phyloP scores from a whole-genome alignment of 2,329 filamentous ascomycete genomes.

The Didymella arachidicola region DNA sequence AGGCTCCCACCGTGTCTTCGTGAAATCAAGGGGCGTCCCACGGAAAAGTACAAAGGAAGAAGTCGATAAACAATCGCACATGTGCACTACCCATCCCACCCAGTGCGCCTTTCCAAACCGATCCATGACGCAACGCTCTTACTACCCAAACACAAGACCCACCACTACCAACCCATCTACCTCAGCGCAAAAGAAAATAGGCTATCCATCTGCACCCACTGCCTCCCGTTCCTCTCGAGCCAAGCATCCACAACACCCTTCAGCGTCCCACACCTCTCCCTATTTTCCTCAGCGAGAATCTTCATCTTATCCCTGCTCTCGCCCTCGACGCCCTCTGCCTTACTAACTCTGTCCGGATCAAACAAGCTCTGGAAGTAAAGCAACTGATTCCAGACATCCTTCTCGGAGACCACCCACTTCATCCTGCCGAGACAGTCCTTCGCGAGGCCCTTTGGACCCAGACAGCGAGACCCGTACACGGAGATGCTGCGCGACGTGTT shows the following conservation, averaged over 20 bases:
- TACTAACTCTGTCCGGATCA: constrained; percentile 83
- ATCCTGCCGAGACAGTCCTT: constrained; percentile 86
- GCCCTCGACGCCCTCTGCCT: constrained; percentile 57
- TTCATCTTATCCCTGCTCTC: constrained; percentile 62
- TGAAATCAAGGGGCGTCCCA: too few species aligned
- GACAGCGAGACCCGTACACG: constrained; percentile 88
- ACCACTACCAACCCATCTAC: background rate
- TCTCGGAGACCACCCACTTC: constrained; percentile 86
- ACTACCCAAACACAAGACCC: too few species aligned
- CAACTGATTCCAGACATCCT: constrained; percentile 92
- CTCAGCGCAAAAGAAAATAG: constrained; percentile 72
- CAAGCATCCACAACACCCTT: constrained; percentile 82
- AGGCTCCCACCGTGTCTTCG: too few species aligned
- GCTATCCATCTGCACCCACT: constrained; percentile 93
- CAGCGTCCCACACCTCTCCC: constrained; percentile 76
- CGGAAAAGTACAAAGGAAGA: background rate
- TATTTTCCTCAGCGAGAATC: constrained; percentile 83
- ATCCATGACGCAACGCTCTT: too few species aligned
- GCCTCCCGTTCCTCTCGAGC: constrained; percentile 85
- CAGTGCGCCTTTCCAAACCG: too few species aligned
- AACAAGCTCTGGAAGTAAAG: constrained; percentile 85
- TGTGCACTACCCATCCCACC: background rate
- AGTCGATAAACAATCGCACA: background rate
- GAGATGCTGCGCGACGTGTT: constrained; percentile 89
- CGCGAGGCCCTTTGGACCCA: constrained; percentile 85